Evolutionary conservation across 306 rosid genomes (phyloP), one percentile per base, ranked within the genome.

Genomic region (Trichosanthes cucumerina): DNA sequence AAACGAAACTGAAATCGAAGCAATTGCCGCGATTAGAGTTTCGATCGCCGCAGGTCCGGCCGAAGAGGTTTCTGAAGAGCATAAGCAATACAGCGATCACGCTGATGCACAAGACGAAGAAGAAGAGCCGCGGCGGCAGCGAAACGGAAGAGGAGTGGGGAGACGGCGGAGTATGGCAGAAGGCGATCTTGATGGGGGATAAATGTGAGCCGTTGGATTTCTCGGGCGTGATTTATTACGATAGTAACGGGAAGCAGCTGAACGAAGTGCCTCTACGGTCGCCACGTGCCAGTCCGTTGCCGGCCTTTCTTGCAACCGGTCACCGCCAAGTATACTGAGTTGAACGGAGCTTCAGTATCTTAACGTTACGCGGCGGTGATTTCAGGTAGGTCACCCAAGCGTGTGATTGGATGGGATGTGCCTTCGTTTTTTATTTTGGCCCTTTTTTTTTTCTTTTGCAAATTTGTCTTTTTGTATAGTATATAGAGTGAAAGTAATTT

Each of bases 81-180:
- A 82, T 91, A 79, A 90, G 97, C 87, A 86, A 68, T 86, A 92
- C 88, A 77, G 86, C 97, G 59, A 60, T 81, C 63, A 85, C 81
- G 6, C 62, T 90, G 50, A 75, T 83, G 26, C 81, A 83, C 10
- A 81, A 71, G 81, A 89, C 83, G 24, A 81, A 73, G 81, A 88
- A 84, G 79, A 86, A 85, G 82, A 38, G 24, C n/a, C 85, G 1
- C 9, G 56, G 21, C 4, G 46, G 58, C 4, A 18, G 10, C 39
- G 44, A 21, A 2, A 60, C 7, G 24, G 78, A 60, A 50, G 79
- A 64, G 3, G 80, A 81, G n/a, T 88, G 82, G 59, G 91, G 91
- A 90, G 97, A 90, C 86, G 98, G 93, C 0, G 98, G 98, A 63
- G 93, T 96, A 6, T 96, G 99, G 99, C 98, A 92, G 88, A 85